Evolutionary conservation across 2,329 filamentous ascomycete genomes (phyloP).

Genomic region (Cadophora sp.): DNA sequence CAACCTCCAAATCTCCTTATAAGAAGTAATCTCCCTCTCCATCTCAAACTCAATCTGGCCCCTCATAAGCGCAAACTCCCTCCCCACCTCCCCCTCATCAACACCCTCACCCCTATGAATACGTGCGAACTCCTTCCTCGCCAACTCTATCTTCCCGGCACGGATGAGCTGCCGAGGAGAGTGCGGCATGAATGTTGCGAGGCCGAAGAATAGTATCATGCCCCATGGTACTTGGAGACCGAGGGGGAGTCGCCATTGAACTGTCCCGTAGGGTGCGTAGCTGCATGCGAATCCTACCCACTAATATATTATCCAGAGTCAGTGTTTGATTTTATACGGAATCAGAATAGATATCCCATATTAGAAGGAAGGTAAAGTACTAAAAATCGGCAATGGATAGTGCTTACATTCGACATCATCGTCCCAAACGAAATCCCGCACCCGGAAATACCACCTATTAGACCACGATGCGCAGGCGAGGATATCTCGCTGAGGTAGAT

Average conservation of each 20-base stretch:
- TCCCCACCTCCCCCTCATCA: constrained; percentile 42
- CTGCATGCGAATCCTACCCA: constrained; percentile 63
- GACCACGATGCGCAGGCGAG: constrained; percentile 37
- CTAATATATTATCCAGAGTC: too few relatives aligned
- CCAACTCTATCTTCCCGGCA: constrained; percentile 55
- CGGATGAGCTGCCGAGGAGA: constrained; percentile 61
- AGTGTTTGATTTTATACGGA: too few relatives aligned
- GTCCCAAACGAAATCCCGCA: constrained; percentile 62
- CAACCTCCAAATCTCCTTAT: constrained; percentile 57
- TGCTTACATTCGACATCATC: constrained; percentile 55
- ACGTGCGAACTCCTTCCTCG: constrained; percentile 54
- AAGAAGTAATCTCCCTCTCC: constrained; percentile 59
- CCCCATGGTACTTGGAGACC: constrained; percentile 63
- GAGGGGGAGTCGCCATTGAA: constrained; percentile 62
- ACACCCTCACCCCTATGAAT: constrained; percentile 55
- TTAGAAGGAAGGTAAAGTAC: too few relatives aligned
- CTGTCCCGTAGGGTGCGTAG: constrained; percentile 58
- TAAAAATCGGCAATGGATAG: too few relatives aligned
- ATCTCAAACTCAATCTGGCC: constrained; percentile 63
- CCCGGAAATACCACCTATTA: constrained; percentile 50
- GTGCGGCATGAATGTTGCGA: constrained; percentile 62
- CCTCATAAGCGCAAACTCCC: constrained; percentile 60
- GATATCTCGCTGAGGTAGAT: constrained; percentile 44
- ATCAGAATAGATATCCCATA: too few relatives aligned
- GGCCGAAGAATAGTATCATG: constrained; percentile 58